Base-by-base conservation (phyloP, 345 rosid species). In the Lepidium didymum region DNA sequence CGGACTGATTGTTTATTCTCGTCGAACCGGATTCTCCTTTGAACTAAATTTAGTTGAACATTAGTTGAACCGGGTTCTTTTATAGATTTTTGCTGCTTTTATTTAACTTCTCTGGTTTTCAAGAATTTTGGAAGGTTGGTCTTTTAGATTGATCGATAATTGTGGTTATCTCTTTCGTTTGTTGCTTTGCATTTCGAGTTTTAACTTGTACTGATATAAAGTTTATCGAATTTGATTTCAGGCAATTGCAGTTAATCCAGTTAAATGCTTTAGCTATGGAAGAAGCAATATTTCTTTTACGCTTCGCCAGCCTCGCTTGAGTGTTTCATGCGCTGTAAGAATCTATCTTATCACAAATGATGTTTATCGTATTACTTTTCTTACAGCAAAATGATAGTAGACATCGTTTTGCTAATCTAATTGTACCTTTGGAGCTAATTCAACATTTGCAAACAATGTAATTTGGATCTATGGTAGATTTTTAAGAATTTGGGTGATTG, bases 241-340 rank as follows among this genome's bases (percentile, higher is more conserved):
- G 86, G 82, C 57, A n/a, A 29, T 67, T 21, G 52, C 71, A 29
- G 55, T 62, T 53, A 81, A 52, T 55, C 70, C 44, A 12, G 64
- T 49, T 64, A 23, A 71, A 46, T 23, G 74, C 23, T 66, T 73
- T 25, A 66, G 59, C 75, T 56, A 50, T 42, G 82, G 82, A 73
- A 76, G 81, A 64, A 77, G 46, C 72, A 62, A 10, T 64, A 77
- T 82, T 62, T 75, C 81, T 6, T 82, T 78, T 56, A 37, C 45
- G 10, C 27, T 76, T 50, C 69, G 50, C 13, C 70, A 55, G 1
- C 50, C 79, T 54, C 82, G 84, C 51, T 74, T 81, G 57, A 65
- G 45, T 53, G 60, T 86, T 65, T 81, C 82, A 33, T 84, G 85
- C 23, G 81, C 84, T 37, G 91, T 84, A 82, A 51, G 88, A 70